These are phyloP conservation scores for Schizophyllum amplum DNA, from an alignment of 1,284 basidiomycete genomes.

Conservation along the genomic window DNA sequence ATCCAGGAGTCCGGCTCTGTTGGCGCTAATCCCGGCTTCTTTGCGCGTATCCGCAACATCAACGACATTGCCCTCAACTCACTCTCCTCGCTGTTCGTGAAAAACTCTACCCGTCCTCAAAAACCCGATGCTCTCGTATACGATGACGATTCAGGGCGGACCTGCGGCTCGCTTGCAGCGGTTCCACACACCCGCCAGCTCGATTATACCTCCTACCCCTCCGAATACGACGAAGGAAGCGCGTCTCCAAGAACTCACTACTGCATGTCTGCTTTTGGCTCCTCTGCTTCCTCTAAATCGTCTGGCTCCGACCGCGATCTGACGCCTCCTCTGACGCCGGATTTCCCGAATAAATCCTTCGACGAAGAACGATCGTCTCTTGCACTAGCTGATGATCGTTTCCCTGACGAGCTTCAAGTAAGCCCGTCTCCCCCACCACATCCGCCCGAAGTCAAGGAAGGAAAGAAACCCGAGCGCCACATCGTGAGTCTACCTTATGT, in stretches of 20 bases:
- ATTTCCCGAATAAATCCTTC: constrained; percentile 4
- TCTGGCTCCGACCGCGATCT: constrained; percentile 8
- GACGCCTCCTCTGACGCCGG: constrained; percentile 14
- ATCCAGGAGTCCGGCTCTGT: no score
- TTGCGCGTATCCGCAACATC: constrained; percentile 10
- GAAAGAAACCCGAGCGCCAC: constrained; percentile 17
- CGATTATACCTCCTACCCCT: no score
- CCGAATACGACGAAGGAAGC: no score
- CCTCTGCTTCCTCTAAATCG: constrained; percentile 5
- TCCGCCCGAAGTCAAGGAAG: constrained; percentile 17
- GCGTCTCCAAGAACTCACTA: no score
- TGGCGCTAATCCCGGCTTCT: no score
- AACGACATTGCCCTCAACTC: constrained; percentile 2
- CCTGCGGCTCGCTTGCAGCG: no score
- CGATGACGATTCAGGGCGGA: no score
- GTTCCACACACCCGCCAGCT: no score
- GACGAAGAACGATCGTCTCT: constrained; percentile 1
- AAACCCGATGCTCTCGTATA: neutral
- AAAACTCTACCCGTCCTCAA: neutral
- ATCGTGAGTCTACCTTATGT: constrained; percentile 10
- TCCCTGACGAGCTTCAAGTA: neutral
- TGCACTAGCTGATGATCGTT: neutral
- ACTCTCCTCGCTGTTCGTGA: constrained; percentile 6
- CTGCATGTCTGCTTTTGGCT: neutral
- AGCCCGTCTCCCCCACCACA: constrained; percentile 5